A percentile compares a stretch with the other conserved stretches of the same genome.
Evolutionary conservation across 2,329 filamentous ascomycete species (phyloP).

Genomic region (Aspergillus floridensis): DNA sequence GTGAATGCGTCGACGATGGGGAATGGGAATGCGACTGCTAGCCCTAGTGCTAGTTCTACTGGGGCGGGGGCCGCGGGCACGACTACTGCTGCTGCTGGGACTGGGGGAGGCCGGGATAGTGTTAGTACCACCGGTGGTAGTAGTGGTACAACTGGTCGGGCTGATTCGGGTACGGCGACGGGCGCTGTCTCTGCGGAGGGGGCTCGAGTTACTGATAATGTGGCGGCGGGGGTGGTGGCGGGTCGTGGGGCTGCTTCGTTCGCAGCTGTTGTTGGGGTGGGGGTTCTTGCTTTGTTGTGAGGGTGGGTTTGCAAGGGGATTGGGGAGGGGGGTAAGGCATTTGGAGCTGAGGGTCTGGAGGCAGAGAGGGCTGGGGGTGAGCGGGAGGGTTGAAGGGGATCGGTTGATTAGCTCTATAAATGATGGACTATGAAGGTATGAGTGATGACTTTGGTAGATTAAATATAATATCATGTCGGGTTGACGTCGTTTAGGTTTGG

Average conservation of each 20-base stretch:
- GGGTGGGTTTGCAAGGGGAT: not conserved
- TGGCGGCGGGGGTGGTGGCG: slow-evolving; percentile 13
- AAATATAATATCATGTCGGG: not conserved
- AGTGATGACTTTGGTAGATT: not conserved
- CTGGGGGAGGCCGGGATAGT: not conserved
- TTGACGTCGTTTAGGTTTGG: not conserved
- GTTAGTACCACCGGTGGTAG: not conserved
- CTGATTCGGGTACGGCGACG: not conserved
- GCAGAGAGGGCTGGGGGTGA: not conserved
- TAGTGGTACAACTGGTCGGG: not conserved
- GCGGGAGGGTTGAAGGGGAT: not conserved
- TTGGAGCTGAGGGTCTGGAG: not conserved
- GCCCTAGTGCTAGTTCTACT: not conserved
- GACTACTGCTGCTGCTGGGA: not conserved
- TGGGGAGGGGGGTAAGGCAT: not conserved
- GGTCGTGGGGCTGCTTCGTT: slow-evolving; percentile 16
- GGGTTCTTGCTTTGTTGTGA: slow-evolving; percentile 28
- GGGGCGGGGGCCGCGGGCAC: not conserved
- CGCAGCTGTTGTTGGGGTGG: slow-evolving; percentile 24
- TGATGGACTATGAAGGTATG: not conserved
- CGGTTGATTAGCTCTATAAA: not conserved
- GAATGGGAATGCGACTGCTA: not conserved
- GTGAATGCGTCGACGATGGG: not conserved
- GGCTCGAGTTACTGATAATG: slow-evolving; percentile 8
- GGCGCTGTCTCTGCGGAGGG: not conserved